Conservation (phyloP, 176 grass and related monocot species). For the Ensete ventricosum region DNA sequence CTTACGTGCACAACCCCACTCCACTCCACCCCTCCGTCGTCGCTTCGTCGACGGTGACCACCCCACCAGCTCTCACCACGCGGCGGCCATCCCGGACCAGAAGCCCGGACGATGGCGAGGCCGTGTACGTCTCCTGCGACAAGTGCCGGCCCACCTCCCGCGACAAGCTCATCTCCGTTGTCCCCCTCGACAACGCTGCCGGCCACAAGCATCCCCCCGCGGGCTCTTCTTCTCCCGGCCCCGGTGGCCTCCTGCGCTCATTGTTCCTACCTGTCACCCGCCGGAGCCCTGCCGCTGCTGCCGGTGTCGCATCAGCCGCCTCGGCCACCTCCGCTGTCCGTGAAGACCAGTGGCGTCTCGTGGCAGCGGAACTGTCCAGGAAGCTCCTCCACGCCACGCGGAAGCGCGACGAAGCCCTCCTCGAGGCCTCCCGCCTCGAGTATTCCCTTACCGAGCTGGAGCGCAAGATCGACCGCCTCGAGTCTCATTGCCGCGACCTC, state of each 20-base stretch:
- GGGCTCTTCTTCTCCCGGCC: slow-evolving; percentile 44
- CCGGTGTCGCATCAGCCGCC: slow-evolving; percentile 29
- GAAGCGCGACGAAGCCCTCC: slow-evolving; percentile 70
- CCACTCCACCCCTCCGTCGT: slow-evolving; percentile 31
- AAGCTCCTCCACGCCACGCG: slow-evolving; percentile 65
- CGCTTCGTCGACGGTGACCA: neutral
- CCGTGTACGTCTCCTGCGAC: slow-evolving; percentile 50
- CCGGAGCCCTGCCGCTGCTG: slow-evolving; percentile 35
- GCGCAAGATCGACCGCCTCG: slow-evolving; percentile 54
- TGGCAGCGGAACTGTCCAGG: slow-evolving; percentile 56
- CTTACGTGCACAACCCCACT: slow-evolving; percentile 43
- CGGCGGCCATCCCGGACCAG: slow-evolving; percentile 29
- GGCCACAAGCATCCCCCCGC: slow-evolving; percentile 17
- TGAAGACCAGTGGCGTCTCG: slow-evolving; percentile 61
- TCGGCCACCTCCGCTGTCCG: slow-evolving; percentile 13
- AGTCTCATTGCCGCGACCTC: slow-evolving; percentile 25
- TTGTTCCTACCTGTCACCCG: slow-evolving; percentile 40
- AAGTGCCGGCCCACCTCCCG: slow-evolving; percentile 28
- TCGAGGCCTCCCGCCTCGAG: slow-evolving; percentile 62
- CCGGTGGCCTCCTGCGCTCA: slow-evolving; percentile 50
- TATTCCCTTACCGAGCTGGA: slow-evolving; percentile 72
- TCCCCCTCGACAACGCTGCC: neutral
- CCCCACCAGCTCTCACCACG: neutral
- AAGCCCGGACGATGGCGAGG: slow-evolving; percentile 19
- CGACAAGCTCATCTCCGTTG: slow-evolving; percentile 16